Conservation (phyloP, 1,284 basidiomycete genomes). For the Sparassis latifolia region DNA sequence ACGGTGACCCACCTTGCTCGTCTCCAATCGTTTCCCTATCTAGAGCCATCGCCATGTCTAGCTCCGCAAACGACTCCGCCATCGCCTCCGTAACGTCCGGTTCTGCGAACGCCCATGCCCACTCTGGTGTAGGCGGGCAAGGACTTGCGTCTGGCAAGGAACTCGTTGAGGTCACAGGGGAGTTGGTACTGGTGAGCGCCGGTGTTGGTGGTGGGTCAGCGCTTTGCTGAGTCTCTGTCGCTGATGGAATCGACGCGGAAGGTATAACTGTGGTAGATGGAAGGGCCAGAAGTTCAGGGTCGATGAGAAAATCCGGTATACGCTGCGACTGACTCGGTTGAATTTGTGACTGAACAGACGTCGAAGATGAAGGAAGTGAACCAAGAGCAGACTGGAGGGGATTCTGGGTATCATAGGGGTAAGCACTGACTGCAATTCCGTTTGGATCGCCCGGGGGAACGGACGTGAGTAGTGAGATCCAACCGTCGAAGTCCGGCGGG, state of each 20-base stretch:
- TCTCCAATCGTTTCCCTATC: too few species aligned
- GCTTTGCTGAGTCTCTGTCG: not conserved
- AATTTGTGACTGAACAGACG: not conserved
- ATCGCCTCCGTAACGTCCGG: not conserved
- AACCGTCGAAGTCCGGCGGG: conserved; percentile 17
- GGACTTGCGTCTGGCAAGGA: conserved; percentile 23
- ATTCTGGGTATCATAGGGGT: conserved; percentile 7
- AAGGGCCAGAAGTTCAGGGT: conserved; percentile 27
- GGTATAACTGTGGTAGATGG: conserved; percentile 4
- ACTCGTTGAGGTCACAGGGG: conserved; percentile 30
- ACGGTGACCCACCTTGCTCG: conserved; percentile 3
- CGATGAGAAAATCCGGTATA: conserved; percentile 26
- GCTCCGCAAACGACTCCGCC: not conserved
- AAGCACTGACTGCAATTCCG: conserved; percentile 7
- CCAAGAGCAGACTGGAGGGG: not conserved
- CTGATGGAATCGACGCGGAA: not conserved
- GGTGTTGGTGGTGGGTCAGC: conserved; percentile 4
- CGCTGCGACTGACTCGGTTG: not conserved
- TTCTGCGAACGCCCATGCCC: conserved; percentile 5
- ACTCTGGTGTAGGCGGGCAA: conserved; percentile 19
- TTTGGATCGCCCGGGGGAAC: conserved; percentile 19
- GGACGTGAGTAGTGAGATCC: conserved; percentile 15
- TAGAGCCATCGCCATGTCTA: not conserved
- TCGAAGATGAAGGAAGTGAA: not conserved
- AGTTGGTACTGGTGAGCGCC: conserved; percentile 14